Base-by-base conservation (phyloP, 805 yeast species). In the Monosporozyma aerobia region DNA sequence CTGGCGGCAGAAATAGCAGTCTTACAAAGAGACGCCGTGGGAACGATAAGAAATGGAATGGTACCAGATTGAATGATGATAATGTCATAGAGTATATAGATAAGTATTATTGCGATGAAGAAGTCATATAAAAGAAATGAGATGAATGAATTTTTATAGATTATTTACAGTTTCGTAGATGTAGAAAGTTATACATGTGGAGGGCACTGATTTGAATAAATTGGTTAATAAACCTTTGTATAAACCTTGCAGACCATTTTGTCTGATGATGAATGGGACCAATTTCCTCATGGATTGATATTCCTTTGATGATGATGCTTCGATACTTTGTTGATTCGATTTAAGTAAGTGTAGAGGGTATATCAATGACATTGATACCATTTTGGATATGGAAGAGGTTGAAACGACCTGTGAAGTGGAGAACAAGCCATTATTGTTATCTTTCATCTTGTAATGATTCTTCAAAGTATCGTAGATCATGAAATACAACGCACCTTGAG, bases 401-500 rank as follows among this genome's bases (percentile, higher is more conserved):
- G 75, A 69, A 1, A 90, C 73, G 59, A 81, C 88, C 59, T 86
- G 85, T 29, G 22, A 19, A 8, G 49, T 5, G 6, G 39, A 23
- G 67, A 57, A 3, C 85, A 73, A 2, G 57, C 23, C 48, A 2
- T 48, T 39, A 29, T 32, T 46, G 51, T 55, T 54, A 47, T 57
- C 51, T 35, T 6, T 40, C 22, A 3, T 51, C 47, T 14, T 50
- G 47, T 10, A 40, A 48, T n/a, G 55, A 23, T 50, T 62, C 69
- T 90, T 92, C 51, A 88, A 62, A 10, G 86, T 78, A 62, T 92
- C 97, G 63, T 94, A 94, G 27, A 90, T 70, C 27, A 95, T 80
- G 63, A 94, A 85, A 62, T 94, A 96, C 6, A 94, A 67, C 2
- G 96, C 89, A 6, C 95, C 95, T 65, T 94, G 98, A 13, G 85